Evolutionary conservation across 148 eudicot genomes (phyloP), one percentile per base, ranked within the genome.

Genomic region (Camellia granthamiana): DNA sequence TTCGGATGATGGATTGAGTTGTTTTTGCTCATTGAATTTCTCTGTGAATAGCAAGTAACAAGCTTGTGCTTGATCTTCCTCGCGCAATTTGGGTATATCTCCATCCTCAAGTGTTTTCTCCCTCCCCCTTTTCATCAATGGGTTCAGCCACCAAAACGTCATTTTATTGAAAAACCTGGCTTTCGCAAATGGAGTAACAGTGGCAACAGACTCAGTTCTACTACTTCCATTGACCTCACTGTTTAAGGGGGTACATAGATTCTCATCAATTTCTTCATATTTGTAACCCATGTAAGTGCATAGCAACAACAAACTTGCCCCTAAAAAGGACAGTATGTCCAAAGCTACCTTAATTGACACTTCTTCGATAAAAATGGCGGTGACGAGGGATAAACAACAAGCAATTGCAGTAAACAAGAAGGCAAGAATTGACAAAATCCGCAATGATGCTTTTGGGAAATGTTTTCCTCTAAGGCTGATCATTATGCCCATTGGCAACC

Each of bases 91-190:
- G 19, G 98, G 98, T 69, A 94, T 83, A 75, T 94, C 94, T 65
- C 88, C 87, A 62, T 89, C 93, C 67, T 83, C 88, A 5, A 95
- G 89, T 68, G 91, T 88, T 81, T 88, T 90, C 77, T 85, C 83
- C 71, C 83, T 89, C 14, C 98, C 98, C 75, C 47, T 77, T 86
- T 83, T 93, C 97, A 95, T 90, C 85, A 95, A 81, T 46, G 94
- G 83, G 61, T 93, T 86, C 81, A 95, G 66, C 98, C 98, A 95
- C 97, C 93, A 91, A 81, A 95, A 95, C 4, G 98, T 87, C 86
- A 89, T 79, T 81, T 81, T 86, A 88, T 88, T 93, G 21, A 90
- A 73, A 63, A 87, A 80, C 54, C 94, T 88, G 7, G 98, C 90
- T 75, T 78, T 83, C 41, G 90, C 83, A 85, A 95, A 91, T 64